phyloP scores from a whole-genome alignment of 768 basidiomycete species.

The Tulasnella sp. region DNA sequence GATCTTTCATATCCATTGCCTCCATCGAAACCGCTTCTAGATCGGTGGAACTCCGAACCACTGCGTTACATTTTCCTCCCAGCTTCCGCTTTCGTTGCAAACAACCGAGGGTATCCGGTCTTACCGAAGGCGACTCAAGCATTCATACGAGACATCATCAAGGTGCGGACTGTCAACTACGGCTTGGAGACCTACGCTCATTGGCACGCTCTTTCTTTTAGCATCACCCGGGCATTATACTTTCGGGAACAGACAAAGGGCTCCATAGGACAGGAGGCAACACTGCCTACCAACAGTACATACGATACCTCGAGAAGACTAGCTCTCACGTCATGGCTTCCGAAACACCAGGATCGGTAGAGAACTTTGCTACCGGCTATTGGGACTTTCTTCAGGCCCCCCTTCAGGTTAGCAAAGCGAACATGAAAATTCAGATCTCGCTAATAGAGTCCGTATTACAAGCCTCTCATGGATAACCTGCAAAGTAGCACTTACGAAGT shows the following conservation, averaged over 20 bases:
- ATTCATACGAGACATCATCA: slow-evolving; percentile 86
- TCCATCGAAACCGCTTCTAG: slow-evolving; percentile 64
- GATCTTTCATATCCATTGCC: slow-evolving; percentile 87
- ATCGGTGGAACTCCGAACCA: slow-evolving; percentile 90
- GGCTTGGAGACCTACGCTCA: slow-evolving; percentile 19
- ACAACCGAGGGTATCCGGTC: slow-evolving; percentile 94
- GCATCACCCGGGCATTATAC: slow-evolving; percentile 81
- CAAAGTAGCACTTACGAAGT: slow-evolving; percentile 95
- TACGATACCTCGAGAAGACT: slow-evolving; percentile 75
- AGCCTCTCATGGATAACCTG: slow-evolving; percentile 95
- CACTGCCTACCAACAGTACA: slow-evolving; percentile 83
- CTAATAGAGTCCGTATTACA: slow-evolving; percentile 36
- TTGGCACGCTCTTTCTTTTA: slow-evolving; percentile 38
- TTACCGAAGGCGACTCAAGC: slow-evolving; percentile 88
- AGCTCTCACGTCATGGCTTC: slow-evolving; percentile 63
- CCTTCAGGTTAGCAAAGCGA: slow-evolving; percentile 57
- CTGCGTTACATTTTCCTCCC: slow-evolving; percentile 86
- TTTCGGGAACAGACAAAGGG: slow-evolving; percentile 61
- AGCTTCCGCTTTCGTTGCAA: slow-evolving; percentile 87
- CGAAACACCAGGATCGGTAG: slow-evolving; percentile 67
- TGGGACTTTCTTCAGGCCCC: slow-evolving; percentile 95
- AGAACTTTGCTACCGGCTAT: slow-evolving; percentile 88
- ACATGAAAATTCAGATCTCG: slow-evolving; percentile 17
- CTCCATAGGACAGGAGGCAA: slow-evolving; percentile 80
- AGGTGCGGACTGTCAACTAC: slow-evolving; percentile 46